Conservation (phyloP, 352 stramenopile species). For the Pythium phragmitis region DNA sequence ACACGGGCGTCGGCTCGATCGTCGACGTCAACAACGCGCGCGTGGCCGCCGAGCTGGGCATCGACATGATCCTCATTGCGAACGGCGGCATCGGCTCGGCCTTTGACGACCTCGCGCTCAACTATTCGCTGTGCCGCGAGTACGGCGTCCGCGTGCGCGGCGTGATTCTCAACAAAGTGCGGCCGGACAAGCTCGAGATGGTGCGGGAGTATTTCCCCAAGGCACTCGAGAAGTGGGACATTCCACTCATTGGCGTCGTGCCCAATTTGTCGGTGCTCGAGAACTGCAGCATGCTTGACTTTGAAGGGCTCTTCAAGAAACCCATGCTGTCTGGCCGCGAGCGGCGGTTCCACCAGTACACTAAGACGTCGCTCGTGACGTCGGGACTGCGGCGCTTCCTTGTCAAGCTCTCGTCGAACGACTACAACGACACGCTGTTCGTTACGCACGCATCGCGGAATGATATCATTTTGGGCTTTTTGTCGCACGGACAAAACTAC, state of each 20-base stretch:
- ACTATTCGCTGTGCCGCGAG: conserved; percentile 91
- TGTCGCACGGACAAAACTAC: conserved; percentile 79
- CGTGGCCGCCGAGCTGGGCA: conserved; percentile 89
- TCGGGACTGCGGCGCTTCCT: conserved; percentile 84
- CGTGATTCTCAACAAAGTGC: conserved; percentile 97
- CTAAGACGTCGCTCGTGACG: conserved; percentile 79
- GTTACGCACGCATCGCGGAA: conserved; percentile 88
- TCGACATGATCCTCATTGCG: conserved; percentile 94
- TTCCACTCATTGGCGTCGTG: conserved; percentile 83
- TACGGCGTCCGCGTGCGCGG: conserved; percentile 92
- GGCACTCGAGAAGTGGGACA: conserved; percentile 72
- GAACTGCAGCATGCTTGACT: conserved; percentile 86
- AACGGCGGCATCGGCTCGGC: conserved; percentile 95
- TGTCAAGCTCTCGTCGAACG: conserved; percentile 68
- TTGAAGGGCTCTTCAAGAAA: conserved; percentile 85
- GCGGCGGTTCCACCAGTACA: conserved; percentile 78
- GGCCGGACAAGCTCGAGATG: conserved; percentile 78
- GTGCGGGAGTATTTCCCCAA: conserved; percentile 87
- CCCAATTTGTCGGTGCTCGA: conserved; percentile 77
- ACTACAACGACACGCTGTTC: conserved; percentile 83
- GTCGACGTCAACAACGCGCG: conserved; percentile 96
- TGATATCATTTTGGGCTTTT: conserved; percentile 89
- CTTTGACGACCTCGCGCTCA: conserved; percentile 94
- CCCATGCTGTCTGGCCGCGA: conserved; percentile 49
- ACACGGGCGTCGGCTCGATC: conserved; percentile 96